These are phyloP conservation scores for Symbiodinium pilosum DNA, from an alignment of 73 alveolate genomes.

Conservation along the genomic window DNA sequence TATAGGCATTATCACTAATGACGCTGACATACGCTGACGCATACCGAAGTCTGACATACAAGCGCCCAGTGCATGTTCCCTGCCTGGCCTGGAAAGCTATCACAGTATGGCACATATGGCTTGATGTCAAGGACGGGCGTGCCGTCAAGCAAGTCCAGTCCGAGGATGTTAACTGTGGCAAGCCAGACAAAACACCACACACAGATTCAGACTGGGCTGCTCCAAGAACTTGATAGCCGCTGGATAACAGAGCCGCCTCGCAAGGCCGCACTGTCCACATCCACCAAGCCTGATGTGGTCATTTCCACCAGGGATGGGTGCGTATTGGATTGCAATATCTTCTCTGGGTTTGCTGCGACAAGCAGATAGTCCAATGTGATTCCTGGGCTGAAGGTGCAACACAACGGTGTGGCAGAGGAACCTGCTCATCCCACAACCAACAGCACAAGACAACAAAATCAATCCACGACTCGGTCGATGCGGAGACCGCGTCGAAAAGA, in stretches of 20 bases:
- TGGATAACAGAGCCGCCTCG: neutral
- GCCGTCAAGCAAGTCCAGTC: slow-evolving; percentile 80
- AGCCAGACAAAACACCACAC: no score
- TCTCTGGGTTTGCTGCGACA: slow-evolving; percentile 8
- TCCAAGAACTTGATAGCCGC: no score
- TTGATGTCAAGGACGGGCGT: slow-evolving; percentile 80
- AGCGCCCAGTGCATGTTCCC: no score
- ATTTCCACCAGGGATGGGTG: neutral
- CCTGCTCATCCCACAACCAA: no score
- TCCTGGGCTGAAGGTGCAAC: no score
- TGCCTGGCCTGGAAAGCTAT: slow-evolving; percentile 69
- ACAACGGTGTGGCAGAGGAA: no score
- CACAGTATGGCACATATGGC: slow-evolving; percentile 76
- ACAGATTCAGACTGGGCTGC: no score
- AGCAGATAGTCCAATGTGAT: slow-evolving; percentile 64
- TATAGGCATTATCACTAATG: no score
- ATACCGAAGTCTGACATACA: no score
- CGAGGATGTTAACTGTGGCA: slow-evolving; percentile 49
- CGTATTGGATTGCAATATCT: neutral
- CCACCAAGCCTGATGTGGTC: neutral
- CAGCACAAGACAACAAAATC: neutral
- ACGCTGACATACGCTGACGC: no score
- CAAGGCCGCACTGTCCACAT: neutral
- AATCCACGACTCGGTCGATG: slow-evolving; percentile 46
- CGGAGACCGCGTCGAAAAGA: slow-evolving; percentile 71